Base-by-base conservation (phyloP, 2,329 filamentous ascomycete genomes). In the Colletotrichum horii region DNA sequence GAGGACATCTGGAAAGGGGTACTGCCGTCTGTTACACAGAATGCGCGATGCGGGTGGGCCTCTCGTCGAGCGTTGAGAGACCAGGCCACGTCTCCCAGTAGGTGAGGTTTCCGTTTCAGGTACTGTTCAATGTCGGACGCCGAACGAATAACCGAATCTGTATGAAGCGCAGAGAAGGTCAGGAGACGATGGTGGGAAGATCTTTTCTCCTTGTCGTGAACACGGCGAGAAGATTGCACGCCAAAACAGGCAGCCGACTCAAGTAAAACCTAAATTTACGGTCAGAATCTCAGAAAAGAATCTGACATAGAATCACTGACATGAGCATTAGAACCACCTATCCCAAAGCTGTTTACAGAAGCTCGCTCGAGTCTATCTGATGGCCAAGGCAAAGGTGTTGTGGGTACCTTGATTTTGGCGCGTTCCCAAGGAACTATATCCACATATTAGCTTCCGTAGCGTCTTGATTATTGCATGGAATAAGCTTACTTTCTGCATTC, bases 261-360 rank as follows among this genome's bases (percentile, higher is more conserved):
- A 4, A 77, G 75, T 26, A 75, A 30, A 8, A 77, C 64, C 62
- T 77, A 11, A 2, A 12, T 6, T 14, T 1, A 6, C n/a, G 2
- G 52, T 75, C n/a, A 68, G 38, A 15, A n/a, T 28, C 14, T 4
- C 32, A 16, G 6, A 8, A 16, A n/a, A 19, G 3, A 60, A 7
- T 9, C 7, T 24, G 24, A 16, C 6, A 9, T 14, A 8, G 36
- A 8, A 24, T 4, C 8, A 73, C 68, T 77, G n/a, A 69, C 74
- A 34, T 85, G 84, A 3, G 81, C 83, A 66, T 85, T 85, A 2
- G 82, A 71, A 4, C 84, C 84, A 3, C 83, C 84, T 6, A 85
- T 78, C 0, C 84, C 84, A 65, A 85, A 86, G 30, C 36, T 71
- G 16, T 77, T 86, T 3, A 85, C 75, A 4, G 79, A 81, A 2